phyloP scores from a whole-genome alignment of 2,329 filamentous ascomycete species.

The Cyphellophora attinorum region DNA sequence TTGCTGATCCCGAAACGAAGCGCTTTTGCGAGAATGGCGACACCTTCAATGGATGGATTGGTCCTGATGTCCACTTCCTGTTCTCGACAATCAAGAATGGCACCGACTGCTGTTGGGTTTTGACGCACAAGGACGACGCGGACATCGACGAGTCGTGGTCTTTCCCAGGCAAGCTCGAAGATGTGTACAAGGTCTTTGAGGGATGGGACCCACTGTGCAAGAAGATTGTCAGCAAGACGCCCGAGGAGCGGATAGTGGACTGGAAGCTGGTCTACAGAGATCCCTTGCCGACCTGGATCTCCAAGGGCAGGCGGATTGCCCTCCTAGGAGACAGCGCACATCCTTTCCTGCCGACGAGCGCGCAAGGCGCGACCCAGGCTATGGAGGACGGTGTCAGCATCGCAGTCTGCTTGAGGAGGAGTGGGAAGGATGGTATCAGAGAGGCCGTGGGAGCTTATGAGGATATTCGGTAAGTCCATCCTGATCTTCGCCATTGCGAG shows the following conservation, averaged over 20 bases:
- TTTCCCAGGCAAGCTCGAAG: conserved; percentile 37
- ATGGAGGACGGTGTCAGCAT: conserved; percentile 42
- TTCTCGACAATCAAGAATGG: conserved; percentile 17
- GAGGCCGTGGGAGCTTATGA: conserved; percentile 13
- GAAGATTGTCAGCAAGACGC: conserved; percentile 17
- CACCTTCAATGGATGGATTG: conserved; percentile 17
- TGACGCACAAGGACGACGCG: conserved; percentile 32
- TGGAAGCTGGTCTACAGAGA: conserved; percentile 16
- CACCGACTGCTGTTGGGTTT: conserved; percentile 16
- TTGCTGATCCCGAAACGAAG: conserved; percentile 12
- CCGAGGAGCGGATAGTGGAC: conserved; percentile 11
- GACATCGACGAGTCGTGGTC: conserved; percentile 44
- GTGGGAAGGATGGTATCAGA: conserved; percentile 18
- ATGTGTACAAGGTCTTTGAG: conserved; percentile 42
- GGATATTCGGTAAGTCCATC: conserved; percentile 9
- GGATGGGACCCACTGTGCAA: conserved; percentile 39
- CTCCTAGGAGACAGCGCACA: conserved; percentile 44
- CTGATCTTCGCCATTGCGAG: too few species aligned
- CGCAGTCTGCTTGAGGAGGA: conserved; percentile 30
- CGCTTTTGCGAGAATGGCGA: conserved; percentile 16
- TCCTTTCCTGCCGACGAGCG: conserved; percentile 39
- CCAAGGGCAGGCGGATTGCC: conserved; percentile 31
- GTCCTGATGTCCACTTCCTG: conserved; percentile 32
- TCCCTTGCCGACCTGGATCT: conserved; percentile 23
- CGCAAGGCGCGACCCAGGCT: conserved; percentile 39